phyloP scores from a whole-genome alignment of 2,329 filamentous ascomycete genomes.

The Pseudogymnoascus pannorum region DNA sequence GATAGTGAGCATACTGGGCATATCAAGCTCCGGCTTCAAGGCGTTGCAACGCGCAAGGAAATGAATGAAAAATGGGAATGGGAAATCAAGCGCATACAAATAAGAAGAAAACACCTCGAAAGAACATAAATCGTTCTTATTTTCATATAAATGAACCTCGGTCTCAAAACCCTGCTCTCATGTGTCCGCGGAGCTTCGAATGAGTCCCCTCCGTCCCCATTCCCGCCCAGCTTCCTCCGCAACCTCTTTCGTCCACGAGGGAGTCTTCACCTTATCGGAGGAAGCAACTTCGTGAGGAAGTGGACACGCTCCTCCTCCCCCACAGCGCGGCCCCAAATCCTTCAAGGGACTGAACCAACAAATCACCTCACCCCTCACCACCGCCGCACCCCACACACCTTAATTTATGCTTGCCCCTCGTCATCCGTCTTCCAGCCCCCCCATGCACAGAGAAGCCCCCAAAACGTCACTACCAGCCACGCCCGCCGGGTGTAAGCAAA shows the following conservation, averaged over 20 bases:
- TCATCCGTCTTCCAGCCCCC: background rate
- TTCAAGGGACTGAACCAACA: background rate
- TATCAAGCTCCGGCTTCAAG: conserved; percentile 1
- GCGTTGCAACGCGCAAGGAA: background rate
- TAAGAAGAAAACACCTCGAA: background rate
- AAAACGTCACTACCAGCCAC: background rate
- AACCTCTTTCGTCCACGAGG: background rate
- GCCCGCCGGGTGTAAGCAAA: background rate
- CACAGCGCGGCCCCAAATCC: background rate
- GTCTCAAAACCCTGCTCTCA: background rate
- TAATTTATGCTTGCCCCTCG: background rate
- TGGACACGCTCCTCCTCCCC: background rate
- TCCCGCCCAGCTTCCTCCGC: background rate
- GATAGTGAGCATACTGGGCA: conserved; percentile 4
- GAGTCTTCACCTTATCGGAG: background rate
- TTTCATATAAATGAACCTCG: background rate
- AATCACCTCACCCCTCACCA: background rate
- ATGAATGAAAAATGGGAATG: background rate
- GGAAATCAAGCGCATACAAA: background rate
- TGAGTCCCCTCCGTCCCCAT: background rate
- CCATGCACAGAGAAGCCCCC: background rate
- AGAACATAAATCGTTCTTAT: background rate
- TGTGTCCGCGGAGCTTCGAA: background rate
- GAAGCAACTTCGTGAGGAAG: background rate
- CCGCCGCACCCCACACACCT: background rate